phyloP scores from a whole-genome alignment of 768 basidiomycete species.

The Albatrellus ellisii region DNA sequence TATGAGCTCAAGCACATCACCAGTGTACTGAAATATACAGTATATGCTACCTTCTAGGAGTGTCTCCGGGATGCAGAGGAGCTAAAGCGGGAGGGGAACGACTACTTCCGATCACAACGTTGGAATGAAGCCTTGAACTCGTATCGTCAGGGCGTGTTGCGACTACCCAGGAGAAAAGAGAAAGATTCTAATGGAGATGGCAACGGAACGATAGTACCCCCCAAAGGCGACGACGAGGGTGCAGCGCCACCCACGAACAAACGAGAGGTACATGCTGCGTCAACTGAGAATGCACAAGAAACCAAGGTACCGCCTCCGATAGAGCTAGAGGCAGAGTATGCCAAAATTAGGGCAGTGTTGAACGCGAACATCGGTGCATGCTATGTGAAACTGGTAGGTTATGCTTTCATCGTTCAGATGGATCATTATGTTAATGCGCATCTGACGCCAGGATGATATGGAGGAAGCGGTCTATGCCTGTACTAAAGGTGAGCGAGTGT shows the following conservation, averaged over 20 bases:
- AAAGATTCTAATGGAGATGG: conserved; percentile 12
- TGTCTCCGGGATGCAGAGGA: conserved; percentile 38
- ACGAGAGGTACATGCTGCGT: conserved; percentile 15
- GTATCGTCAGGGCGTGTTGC: conserved; percentile 58
- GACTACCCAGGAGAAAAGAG: conserved; percentile 38
- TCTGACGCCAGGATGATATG: conserved; percentile 6
- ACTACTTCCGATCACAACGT: conserved; percentile 45
- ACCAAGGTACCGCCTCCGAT: conserved; percentile 13
- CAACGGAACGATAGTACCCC: conserved; percentile 11
- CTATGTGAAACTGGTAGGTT: conserved; percentile 58
- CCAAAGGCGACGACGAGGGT: conserved; percentile 15
- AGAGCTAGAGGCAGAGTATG: conserved; percentile 31
- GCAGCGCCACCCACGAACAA: conserved; percentile 3
- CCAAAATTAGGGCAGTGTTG: conserved; percentile 54
- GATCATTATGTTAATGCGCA: not conserved
- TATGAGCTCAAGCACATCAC: not conserved
- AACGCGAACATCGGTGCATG: conserved; percentile 88
- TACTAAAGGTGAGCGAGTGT: conserved; percentile 9
- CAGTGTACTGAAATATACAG: not conserved
- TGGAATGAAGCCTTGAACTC: conserved; percentile 61
- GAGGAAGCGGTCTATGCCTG: conserved; percentile 14
- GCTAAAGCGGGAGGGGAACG: conserved; percentile 67
- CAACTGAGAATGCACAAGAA: conserved; percentile 8
- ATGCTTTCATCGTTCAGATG: not conserved
- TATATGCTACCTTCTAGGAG: conserved; percentile 20